These are phyloP conservation scores for Annona cherimola DNA, from an alignment of 164 flowering plant genomes.

Conservation along the genomic window DNA sequence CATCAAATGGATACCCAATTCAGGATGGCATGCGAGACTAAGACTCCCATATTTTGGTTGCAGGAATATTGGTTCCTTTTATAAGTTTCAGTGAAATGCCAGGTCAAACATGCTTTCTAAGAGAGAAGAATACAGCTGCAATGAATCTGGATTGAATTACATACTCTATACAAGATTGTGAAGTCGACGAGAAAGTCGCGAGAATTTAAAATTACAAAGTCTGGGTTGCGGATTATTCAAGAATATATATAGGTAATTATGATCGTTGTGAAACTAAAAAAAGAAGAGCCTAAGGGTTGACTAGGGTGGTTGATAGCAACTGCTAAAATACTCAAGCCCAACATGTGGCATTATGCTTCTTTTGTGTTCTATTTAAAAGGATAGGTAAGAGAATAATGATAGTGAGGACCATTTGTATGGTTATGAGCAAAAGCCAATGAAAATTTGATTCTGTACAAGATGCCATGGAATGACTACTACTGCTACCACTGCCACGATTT, in stretches of 20 bases:
- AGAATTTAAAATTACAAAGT: neutral
- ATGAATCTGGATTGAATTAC: conserved; percentile 5
- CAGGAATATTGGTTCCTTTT: neutral
- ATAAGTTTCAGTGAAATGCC: conserved; percentile 7
- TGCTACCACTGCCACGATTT: neutral
- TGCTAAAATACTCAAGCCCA: neutral
- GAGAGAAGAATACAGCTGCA: neutral
- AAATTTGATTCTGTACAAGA: conserved; percentile 3
- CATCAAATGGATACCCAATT: neutral
- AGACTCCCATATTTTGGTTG: neutral
- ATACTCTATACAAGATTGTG: neutral
- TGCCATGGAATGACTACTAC: neutral
- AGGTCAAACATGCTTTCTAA: neutral
- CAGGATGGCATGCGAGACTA: neutral
- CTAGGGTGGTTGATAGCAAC: neutral
- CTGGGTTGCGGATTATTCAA: neutral
- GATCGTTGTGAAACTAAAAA: neutral
- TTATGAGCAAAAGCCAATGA: neutral
- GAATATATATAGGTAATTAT: no score
- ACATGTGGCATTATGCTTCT: neutral
- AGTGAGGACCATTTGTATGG: neutral
- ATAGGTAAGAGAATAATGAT: neutral
- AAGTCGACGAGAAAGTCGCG: neutral
- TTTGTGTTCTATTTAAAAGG: neutral
- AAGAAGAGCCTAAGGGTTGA: neutral